Evolutionary conservation across 352 stramenopile genomes (phyloP), one percentile per base, ranked within the genome.

Genomic region (Phytophthora nicotianae): DNA sequence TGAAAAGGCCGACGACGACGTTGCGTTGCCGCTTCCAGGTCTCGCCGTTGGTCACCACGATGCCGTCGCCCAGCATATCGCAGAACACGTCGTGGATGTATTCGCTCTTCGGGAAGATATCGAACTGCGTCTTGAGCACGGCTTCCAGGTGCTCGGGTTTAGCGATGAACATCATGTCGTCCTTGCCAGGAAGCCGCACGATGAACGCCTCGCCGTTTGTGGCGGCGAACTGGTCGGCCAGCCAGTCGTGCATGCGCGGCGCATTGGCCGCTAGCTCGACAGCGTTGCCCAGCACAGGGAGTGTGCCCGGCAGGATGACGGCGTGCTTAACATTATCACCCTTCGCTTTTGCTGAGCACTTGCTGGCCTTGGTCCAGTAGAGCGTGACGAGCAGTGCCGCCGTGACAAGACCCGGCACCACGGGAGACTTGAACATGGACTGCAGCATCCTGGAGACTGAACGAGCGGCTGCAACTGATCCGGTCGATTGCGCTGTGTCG

Each of bases 141-240:
- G 82, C 67, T 42, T 88, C 75, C n/a, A 83, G 65, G 27, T 77
- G 69, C 58, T 85, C 68, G 0, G 76, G 75, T 37, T 80, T 81
- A 33, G 62, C 63, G 23, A 83, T 71, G 40, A 72, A 68, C 61
- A 83, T 69, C 54, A 73, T 71, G 47, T 74, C 62, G 37, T 76
- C 71, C 16, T 72, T 74, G 5, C 75, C 75, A 23, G 79, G 70
- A 17, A 79, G 62, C 32, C 70, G 70, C 2, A 81, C 51, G 21
- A 70, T 53, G 43, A 79, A 74, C 3, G 75, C 58, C 6, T 70
- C 54, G 11, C 74, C 73, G 19, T 73, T 11, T 17, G 69, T 74
- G n/a, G 56, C 42, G 11, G 72, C 66, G 35, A 70, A 71, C n/a
- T 76, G 70, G 48, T 70, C 68, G 26, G 64, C 67, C 38, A 72